Percentiles rank a stretch among this genome's conserved stretches.
Conservation (phyloP, 306 rosid genomes). For the Vicia sativa region DNA sequence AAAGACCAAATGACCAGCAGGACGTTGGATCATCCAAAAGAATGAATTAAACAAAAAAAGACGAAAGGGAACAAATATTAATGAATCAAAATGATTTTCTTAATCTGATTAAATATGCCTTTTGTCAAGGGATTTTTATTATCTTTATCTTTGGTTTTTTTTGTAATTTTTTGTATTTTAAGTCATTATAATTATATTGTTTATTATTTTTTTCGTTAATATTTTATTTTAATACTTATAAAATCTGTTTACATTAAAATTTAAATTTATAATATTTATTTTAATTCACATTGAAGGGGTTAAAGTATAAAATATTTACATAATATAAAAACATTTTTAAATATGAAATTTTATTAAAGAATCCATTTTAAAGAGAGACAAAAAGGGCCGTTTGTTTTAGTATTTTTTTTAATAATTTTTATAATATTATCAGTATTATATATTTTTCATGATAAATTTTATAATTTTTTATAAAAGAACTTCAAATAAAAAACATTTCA, state of each 20-base stretch:
- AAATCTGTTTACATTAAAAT: not conserved
- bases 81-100: conserved; percentile 4
- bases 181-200: not conserved
- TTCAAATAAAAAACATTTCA: too few species aligned
- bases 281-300: too few species aligned
- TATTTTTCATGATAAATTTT: too few species aligned
- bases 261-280: too few species aligned
- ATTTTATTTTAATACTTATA: not conserved
- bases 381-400: too few species aligned
- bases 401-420: too few species aligned
- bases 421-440: too few species aligned
- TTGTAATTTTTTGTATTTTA: not conserved
- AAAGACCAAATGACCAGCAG: conserved; percentile 38
- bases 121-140: not conserved
- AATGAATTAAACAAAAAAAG: conserved; percentile 35
- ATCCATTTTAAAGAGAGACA: too few species aligned
- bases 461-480: too few species aligned
- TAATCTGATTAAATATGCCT: not conserved
- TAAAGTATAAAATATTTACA: too few species aligned
- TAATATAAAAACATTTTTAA: too few species aligned
- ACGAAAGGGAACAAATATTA: conserved; percentile 36
- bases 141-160: not conserved
- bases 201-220: not conserved
- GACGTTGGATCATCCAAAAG: conserved; percentile 34
- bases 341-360: too few species aligned